Evolutionary conservation across 306 rosid species (phyloP), one percentile per base, ranked within the genome.

Genomic region (Prunus fruticosa): DNA sequence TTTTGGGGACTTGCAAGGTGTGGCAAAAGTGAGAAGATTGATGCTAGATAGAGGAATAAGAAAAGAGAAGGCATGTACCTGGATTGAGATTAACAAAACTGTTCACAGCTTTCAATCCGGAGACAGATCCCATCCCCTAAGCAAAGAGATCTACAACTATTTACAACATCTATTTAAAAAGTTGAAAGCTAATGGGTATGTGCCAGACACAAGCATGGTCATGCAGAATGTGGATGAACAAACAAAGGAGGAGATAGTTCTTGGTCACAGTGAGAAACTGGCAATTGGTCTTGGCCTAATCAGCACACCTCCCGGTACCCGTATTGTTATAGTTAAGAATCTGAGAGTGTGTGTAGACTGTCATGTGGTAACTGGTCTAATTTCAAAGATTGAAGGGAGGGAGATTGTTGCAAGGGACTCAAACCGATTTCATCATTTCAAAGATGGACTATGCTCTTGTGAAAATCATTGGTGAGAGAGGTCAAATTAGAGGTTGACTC

Each of bases 61-160:
- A 41, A 83, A 83, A 66, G 74, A 56, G 49, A 79, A 58, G 28
- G 83, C 83, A 13, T 51, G 71, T 62, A 71, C 86, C 23, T 79
- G 75, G 83, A 70, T 83, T 70, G 83, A 79, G 78, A 75, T 79
- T 69, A 64, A 78, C 58, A 64, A 67, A 70, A 45, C 69, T 43
- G 69, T 82, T 64, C 80, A 74, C 53, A 78, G 19, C 56, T 78
- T 75, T 75, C 71, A 78, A 38, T 78, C 77, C 34, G 80, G 80
- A 62, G 66, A 81, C 69, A 56, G 71, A 20, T 81, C 81, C 2
- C 84, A 76, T 76, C 84, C 70, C 28, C 63, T 56, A 6, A 76
- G 58, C 53, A 58, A 71, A 49, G 81, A 71, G 78, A 71, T 81
- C 13, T 30, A 46, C 64, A 65, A 22, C 46, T 76, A 76, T 58